A percentile compares a stretch with the other conserved stretches of the same genome.
Evolutionary conservation across 495 filamentous ascomycete genomes (phyloP).

Genomic region (Acidomyces sp.): DNA sequence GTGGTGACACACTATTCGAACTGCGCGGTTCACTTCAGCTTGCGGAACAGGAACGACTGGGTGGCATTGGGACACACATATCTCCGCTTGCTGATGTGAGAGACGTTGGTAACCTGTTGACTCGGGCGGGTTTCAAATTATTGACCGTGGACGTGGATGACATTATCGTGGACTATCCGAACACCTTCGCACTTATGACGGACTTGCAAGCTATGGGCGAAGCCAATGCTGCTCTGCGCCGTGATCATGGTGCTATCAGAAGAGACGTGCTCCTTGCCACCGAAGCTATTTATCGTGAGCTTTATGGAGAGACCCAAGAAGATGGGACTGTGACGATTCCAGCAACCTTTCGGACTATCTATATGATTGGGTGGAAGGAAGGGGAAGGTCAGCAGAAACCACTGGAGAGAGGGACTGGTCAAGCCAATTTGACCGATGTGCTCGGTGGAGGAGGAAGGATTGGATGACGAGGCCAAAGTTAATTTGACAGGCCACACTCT

Average conservation of each 20-base stretch:
- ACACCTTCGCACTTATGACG: conserved; percentile 78
- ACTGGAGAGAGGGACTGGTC: conserved; percentile 53
- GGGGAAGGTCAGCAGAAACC: conserved; percentile 64
- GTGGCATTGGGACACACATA: conserved; percentile 75
- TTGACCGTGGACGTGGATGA: conserved; percentile 96
- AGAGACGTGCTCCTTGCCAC: conserved; percentile 78
- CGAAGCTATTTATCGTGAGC: conserved; percentile 73
- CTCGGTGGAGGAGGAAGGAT: conserved; percentile 19
- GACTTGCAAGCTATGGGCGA: conserved; percentile 72
- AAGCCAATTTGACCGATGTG: conserved; percentile 20
- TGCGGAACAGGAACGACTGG: conserved; percentile 74
- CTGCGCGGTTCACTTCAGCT: conserved; percentile 88
- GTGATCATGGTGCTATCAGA: conserved; percentile 41
- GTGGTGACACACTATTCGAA: conserved; percentile 89
- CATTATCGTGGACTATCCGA: conserved; percentile 89
- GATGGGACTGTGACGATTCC: conserved; percentile 51
- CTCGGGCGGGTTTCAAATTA: conserved; percentile 83
- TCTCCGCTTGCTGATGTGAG: conserved; percentile 84
- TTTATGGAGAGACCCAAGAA: conserved; percentile 61
- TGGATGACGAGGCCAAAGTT: no score
- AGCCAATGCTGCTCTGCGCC: conserved; percentile 19
- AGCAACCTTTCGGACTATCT: conserved; percentile 84
- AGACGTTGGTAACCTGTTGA: conserved; percentile 79
- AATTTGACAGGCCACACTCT: no score
- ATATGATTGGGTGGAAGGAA: conserved; percentile 98